Base-by-base conservation (phyloP, 2,329 filamentous ascomycete species). In the Neonectria magnoliae region DNA sequence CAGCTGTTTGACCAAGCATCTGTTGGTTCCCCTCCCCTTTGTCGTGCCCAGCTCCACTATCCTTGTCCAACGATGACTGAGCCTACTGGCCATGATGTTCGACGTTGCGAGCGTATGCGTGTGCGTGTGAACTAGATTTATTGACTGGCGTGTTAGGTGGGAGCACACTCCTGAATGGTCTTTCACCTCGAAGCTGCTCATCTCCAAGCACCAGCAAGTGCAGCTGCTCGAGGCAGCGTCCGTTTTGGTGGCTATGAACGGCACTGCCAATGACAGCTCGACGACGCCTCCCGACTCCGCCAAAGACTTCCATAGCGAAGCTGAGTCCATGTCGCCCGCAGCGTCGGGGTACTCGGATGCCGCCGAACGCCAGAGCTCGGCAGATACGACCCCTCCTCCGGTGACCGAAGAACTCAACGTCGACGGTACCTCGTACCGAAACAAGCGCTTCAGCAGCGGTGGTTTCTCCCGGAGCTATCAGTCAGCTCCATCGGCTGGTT, bases 1-100 rank as follows among this genome's bases (percentile, higher is more conserved):
- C 90, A 98, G 96, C 86, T 99, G 96, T 90, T 90, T 99, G 86
- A 97, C 93, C 80, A 99, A 98, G 89, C 96, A 99, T 90, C 91
- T 98, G 96, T 98, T 90, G 89, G 96, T 97, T 87, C 84, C 87
- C 89, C 87, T 84, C 82, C 82, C 82, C 79, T 78, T 44, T 76
- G 75, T 71, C 74, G 73, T 77, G 74, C 78, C 76, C 77, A 70
- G 63, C 44, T 54, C 61, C 77, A 77, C 72, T 72, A 77, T 76
- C 75, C 76, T 76, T 63, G 47, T 66, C 42, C 55, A 54, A 33
- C 57, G 60, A 64, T 36, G 54, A 60, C 48, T 42, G 53, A 59
- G 38, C 29, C 51, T 20, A 36, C 27, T 69, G 64, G 52, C 41
- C 50, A 60, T 66, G 65, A 66, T 61, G 60, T 68, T 67, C 53